These are phyloP conservation scores for Phytophthora meadii DNA, from an alignment of 352 stramenopile genomes.

Conservation along the genomic window DNA sequence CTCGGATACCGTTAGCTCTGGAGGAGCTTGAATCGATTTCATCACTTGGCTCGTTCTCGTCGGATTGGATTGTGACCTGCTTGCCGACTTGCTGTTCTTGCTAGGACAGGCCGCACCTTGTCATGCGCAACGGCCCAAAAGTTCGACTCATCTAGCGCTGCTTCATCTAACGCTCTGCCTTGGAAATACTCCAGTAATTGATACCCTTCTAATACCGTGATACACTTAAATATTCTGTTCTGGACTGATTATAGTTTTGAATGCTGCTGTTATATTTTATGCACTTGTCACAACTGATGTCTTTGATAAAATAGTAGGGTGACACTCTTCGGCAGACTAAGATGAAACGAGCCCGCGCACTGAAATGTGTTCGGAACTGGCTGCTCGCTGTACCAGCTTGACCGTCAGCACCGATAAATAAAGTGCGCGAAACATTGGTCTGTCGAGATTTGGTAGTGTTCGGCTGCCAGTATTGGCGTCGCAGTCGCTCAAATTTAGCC, in stretches of 20 bases:
- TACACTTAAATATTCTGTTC: too few relatives aligned
- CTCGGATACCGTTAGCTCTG: conserved; percentile 14
- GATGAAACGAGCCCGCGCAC: conserved; percentile 7
- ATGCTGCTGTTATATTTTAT: too few relatives aligned
- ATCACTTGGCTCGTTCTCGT: not conserved
- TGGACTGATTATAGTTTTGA: too few relatives aligned
- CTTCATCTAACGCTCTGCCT: not conserved
- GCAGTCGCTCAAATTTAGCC: not conserved
- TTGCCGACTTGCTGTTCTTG: not conserved
- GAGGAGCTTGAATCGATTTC: not conserved
- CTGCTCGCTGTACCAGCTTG: conserved; percentile 1
- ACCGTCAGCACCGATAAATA: not conserved
- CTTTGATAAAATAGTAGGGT: too few relatives aligned
- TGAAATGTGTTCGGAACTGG: conserved; percentile 7
- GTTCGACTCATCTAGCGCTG: conserved; percentile 3
- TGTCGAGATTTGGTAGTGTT: not conserved
- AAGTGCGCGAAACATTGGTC: conserved; percentile 6
- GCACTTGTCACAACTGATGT: too few relatives aligned
- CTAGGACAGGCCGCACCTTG: not conserved
- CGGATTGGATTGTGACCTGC: conserved; percentile 4
- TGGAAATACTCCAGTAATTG: too few relatives aligned
- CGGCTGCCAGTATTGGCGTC: not conserved
- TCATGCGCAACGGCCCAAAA: not conserved
- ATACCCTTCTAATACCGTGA: too few relatives aligned
- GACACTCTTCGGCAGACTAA: not conserved